A percentile compares a stretch with the other conserved stretches of the same genome.
These are phyloP conservation scores for Vishniacozyma victoriae DNA, from an alignment of 768 basidiomycete species.

Conservation along the genomic window DNA sequence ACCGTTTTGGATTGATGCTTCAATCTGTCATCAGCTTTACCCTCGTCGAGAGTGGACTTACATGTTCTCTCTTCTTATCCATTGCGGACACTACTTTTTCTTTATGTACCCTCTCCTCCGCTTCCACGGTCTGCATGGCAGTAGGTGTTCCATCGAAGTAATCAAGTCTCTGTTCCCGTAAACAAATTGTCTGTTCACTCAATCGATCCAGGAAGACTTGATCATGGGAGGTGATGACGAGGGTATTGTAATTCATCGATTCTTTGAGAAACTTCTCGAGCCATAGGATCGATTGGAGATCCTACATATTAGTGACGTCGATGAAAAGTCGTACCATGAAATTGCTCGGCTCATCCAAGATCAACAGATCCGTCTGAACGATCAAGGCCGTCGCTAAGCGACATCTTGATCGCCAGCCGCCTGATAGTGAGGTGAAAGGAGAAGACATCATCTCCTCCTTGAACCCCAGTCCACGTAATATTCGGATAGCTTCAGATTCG, in stretches of 20 bases:
- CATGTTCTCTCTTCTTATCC: slow-evolving; percentile 52
- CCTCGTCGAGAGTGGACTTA: slow-evolving; percentile 9
- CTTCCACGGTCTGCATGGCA: slow-evolving; percentile 47
- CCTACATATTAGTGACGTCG: slow-evolving; percentile 7
- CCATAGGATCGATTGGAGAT: slow-evolving; percentile 29
- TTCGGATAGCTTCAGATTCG: slow-evolving; percentile 54
- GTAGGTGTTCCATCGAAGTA: slow-evolving; percentile 55
- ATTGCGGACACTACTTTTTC: slow-evolving; percentile 48
- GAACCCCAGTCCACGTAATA: slow-evolving; percentile 64
- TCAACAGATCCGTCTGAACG: slow-evolving; percentile 56
- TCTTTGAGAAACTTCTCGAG: slow-evolving; percentile 52
- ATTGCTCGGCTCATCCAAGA: slow-evolving; percentile 56
- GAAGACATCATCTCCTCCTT: slow-evolving; percentile 45
- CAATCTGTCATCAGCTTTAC: slow-evolving; percentile 42
- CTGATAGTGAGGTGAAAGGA: slow-evolving; percentile 54
- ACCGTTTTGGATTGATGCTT: slow-evolving; percentile 55
- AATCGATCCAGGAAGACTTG: slow-evolving; percentile 59
- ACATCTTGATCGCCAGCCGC: slow-evolving; percentile 63
- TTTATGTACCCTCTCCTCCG: slow-evolving; percentile 49
- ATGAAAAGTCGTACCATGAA: slow-evolving; percentile 47
- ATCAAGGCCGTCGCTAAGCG: slow-evolving; percentile 59
- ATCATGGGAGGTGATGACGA: slow-evolving; percentile 65
- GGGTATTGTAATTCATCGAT: slow-evolving; percentile 48
- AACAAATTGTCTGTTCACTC: slow-evolving; percentile 59
- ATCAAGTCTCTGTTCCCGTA: slow-evolving; percentile 54